Percentiles rank a stretch among this genome's conserved stretches.
phyloP scores from a whole-genome alignment of 78 protist species.

The Speleostelium caveatum region DNA sequence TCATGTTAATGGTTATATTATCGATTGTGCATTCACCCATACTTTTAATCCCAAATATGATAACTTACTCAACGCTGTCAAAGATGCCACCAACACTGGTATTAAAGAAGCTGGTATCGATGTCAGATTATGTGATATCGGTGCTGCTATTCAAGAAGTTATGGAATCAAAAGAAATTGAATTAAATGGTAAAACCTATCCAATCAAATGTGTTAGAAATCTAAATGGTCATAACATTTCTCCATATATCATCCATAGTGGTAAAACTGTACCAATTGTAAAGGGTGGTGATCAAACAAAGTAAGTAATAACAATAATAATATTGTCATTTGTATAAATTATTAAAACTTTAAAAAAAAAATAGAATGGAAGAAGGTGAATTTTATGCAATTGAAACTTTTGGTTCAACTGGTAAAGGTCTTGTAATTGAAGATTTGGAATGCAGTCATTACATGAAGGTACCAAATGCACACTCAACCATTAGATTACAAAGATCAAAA shows the following conservation, averaged over 20 bases:
- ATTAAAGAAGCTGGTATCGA: conserved; percentile 95
- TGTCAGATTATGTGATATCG: conserved; percentile 96
- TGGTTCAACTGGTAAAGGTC: conserved; percentile 91
- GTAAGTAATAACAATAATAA: conserved; percentile 14
- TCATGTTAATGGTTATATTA: conserved; percentile 95
- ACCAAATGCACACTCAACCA: conserved; percentile 43
- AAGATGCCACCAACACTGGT: conserved; percentile 97
- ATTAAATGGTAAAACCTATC: conserved; percentile 93
- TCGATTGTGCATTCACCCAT: conserved; percentile 98
- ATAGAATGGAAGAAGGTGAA: conserved; percentile 98
- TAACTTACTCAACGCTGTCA: conserved; percentile 91
- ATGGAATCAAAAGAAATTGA: conserved; percentile 98
- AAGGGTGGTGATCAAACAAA: conserved; percentile 83
- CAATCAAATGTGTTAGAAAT: conserved; percentile 94
- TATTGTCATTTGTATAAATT: neutral
- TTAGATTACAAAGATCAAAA: conserved; percentile 82
- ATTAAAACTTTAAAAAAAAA: no score
- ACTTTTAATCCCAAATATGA: conserved; percentile 91
- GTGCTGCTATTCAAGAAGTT: conserved; percentile 97
- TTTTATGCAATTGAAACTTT: conserved; percentile 99
- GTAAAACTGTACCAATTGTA: conserved; percentile 98
- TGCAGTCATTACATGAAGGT: conserved; percentile 96
- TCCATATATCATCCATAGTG: conserved; percentile 96
- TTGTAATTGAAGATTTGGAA: conserved; percentile 93
- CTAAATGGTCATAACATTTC: conserved; percentile 98